phyloP scores from a whole-genome alignment of 208 protist species.

The Leishmania gerbilli region DNA sequence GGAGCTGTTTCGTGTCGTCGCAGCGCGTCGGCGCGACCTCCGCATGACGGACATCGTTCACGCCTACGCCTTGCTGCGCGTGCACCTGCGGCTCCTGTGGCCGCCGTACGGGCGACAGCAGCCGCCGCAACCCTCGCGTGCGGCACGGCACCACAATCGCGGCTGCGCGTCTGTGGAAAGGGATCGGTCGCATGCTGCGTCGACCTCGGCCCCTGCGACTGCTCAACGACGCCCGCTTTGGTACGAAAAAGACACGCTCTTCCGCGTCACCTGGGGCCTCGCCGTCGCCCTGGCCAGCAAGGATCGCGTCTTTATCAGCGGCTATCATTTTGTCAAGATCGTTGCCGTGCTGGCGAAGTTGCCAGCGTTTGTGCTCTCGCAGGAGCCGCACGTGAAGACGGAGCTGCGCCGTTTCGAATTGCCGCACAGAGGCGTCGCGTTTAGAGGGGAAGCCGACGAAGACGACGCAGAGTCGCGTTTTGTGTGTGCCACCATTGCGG shows the following conservation, averaged over 20 bases:
- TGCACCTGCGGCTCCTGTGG: slow-evolving; percentile 59
- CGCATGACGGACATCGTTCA: slow-evolving; percentile 78
- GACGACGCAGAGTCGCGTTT: background rate
- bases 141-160: background rate
- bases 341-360: slow-evolving; percentile 55
- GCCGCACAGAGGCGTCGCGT: background rate
- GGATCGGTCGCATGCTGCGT: background rate
- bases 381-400: slow-evolving; percentile 20
- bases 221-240: slow-evolving; percentile 15
- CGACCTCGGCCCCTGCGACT: background rate
- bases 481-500: slow-evolving; percentile 11
- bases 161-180: background rate
- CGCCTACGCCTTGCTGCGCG: slow-evolving; percentile 66
- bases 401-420: slow-evolving; percentile 8
- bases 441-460: background rate
- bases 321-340: slow-evolving; percentile 83
- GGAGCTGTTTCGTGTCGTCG: slow-evolving; percentile 28
- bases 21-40: slow-evolving; percentile 37
- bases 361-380: slow-evolving; percentile 50
- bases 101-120: slow-evolving; percentile 29
- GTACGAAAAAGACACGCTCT: slow-evolving; percentile 42
- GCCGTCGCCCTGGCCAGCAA: slow-evolving; percentile 43
- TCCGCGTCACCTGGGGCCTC: slow-evolving; percentile 55
- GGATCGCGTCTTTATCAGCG: slow-evolving; percentile 65
- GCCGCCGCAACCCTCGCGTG: background rate